phyloP scores from a whole-genome alignment of 2,329 filamentous ascomycete genomes.

The Leptographium flavum region DNA sequence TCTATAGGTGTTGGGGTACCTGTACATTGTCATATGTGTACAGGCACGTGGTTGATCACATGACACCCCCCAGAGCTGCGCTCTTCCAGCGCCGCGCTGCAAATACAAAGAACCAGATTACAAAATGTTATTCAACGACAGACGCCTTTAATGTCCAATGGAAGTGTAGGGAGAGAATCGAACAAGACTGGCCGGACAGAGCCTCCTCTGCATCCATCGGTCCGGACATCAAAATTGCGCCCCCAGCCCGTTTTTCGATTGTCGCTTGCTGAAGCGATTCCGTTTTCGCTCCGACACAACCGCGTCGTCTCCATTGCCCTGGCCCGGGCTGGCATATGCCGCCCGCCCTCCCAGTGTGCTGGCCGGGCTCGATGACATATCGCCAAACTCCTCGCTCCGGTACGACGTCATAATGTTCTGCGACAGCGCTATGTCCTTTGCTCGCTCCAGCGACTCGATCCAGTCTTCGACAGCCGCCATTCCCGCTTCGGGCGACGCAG shows the following conservation, averaged over 20 bases:
- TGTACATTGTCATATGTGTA: too few relatives aligned
- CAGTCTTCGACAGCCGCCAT: constrained; percentile 72
- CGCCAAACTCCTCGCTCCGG: constrained; percentile 51
- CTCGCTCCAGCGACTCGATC: constrained; percentile 77
- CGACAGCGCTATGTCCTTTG: constrained; percentile 68
- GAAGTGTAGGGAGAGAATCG: neutral
- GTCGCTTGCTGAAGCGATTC: constrained; percentile 75
- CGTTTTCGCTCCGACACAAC: constrained; percentile 30
- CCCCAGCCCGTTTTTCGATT: constrained; percentile 87
- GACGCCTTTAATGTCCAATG: constrained; percentile 2
- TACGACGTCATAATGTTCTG: constrained; percentile 56
- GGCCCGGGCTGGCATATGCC: constrained; percentile 43
- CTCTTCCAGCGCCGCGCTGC: constrained; percentile 9
- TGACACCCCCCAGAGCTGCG: too few relatives aligned
- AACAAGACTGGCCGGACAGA: neutral
- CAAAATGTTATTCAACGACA: constrained; percentile 2
- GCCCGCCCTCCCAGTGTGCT: constrained; percentile 52
- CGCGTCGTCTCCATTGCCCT: constrained; percentile 36
- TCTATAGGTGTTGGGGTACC: too few relatives aligned
- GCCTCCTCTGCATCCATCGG: too few relatives aligned
- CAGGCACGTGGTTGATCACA: too few relatives aligned
- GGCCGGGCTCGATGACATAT: constrained; percentile 59
- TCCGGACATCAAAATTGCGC: constrained; percentile 70
- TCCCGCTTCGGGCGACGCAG: constrained; percentile 42
- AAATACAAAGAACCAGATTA: constrained; percentile 7